Evolutionary conservation across 2,329 filamentous ascomycete species (phyloP), one percentile per base, ranked within the genome.

Genomic region (Penicillium sclerotigenum): DNA sequence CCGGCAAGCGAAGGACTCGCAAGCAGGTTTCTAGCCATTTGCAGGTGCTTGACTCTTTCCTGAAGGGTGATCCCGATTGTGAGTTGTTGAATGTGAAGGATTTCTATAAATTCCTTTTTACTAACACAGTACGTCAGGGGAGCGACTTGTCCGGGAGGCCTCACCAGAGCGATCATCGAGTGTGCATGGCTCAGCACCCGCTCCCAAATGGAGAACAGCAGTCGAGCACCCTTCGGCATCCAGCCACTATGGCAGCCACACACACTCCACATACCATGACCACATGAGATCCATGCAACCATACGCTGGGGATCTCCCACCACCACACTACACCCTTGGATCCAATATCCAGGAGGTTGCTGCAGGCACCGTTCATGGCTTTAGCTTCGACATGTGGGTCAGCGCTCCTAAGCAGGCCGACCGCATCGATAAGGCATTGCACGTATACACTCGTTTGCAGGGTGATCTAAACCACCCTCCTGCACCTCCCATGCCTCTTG

Each of bases 1-100:
- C 83, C 7, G 82, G 83, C 22, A 79, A 79, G 54, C 66, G 64
- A 26, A 75, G 84, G 51, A 72, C 70, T 16, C 76, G 84, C 48
- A 87, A 87, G 68, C 82, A 86, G 65, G 81, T 87, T 5, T 86
- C 84, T 0, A 87, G 84, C 63, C 84, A 87, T 65, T 79, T 86
- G 26, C 84, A 87, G 68, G 83, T 86, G 2, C 73, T 87, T 20
- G 83, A 84, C 67, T 78, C 77, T 13, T 80, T 83, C 57, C 72
- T 86, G 36, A 75, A 77, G 59, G 75, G 78, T 5, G 78, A 83
- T 58, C 77, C 79, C 28, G 73, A 77, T 57, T 82, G 81, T 83
- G 69, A 75, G 78, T 71, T 43, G 26, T 3, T 36, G 38, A 28
- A 41, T 9, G 24, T 16, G 8, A 8, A 47, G 20, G 34, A 36